Conservation (phyloP, 2,329 filamentous ascomycete species). For the Mycosphaerelloides madeirae region DNA sequence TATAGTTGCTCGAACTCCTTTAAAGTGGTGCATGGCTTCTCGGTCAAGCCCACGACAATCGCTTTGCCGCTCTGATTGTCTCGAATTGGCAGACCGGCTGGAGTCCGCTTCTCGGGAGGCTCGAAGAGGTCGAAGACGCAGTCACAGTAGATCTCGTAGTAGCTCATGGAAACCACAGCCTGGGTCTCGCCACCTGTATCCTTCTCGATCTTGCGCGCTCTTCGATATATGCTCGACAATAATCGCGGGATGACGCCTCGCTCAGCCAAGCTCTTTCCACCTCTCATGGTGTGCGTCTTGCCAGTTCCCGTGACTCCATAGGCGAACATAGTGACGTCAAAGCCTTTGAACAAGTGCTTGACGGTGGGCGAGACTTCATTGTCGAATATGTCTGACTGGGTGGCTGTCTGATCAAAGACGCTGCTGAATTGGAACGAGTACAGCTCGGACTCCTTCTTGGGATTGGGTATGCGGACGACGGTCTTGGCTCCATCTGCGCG, state of each 20-base stretch:
- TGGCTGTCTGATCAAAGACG: conserved; percentile 75
- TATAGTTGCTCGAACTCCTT: conserved; percentile 83
- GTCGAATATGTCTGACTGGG: conserved; percentile 84
- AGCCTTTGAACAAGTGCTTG: conserved; percentile 91
- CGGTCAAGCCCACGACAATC: conserved; percentile 80
- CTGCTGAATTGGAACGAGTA: conserved; percentile 94
- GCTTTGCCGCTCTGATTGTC: conserved; percentile 95
- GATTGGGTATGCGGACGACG: conserved; percentile 83
- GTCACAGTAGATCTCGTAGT: conserved; percentile 86
- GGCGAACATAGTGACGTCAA: conserved; percentile 95
- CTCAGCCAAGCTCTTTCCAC: conserved; percentile 58
- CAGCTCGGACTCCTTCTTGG: conserved; percentile 84
- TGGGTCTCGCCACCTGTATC: conserved; percentile 55
- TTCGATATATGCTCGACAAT: conserved; percentile 68
- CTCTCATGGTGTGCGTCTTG: conserved; percentile 91
- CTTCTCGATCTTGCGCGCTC: conserved; percentile 40
- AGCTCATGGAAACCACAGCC: conserved; percentile 84
- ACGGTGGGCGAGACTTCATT: conserved; percentile 85
- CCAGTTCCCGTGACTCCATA: conserved; percentile 97
- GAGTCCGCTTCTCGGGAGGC: conserved; percentile 76
- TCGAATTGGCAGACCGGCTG: conserved; percentile 78
- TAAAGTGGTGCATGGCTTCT: conserved; percentile 73
- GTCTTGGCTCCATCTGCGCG: conserved; percentile 39
- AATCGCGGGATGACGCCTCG: conserved; percentile 58
- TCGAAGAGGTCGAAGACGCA: conserved; percentile 85